Percentiles rank a stretch among this genome's conserved stretches.
Evolutionary conservation across 2,329 filamentous ascomycete species (phyloP).

Genomic region (Verticillium klebahnii): DNA sequence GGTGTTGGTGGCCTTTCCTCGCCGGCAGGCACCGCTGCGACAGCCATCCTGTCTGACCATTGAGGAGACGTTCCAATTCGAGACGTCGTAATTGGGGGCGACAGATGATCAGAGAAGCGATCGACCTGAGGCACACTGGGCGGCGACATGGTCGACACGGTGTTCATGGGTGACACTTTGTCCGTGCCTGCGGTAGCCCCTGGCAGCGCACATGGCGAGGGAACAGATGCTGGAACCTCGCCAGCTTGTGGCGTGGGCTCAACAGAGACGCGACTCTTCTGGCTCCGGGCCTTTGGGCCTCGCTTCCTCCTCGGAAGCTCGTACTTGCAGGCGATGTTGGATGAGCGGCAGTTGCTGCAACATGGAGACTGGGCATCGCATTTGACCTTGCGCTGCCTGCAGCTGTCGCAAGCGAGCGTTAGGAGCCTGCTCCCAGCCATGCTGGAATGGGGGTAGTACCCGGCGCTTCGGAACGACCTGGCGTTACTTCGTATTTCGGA

Average conservation of each 20-base stretch:
- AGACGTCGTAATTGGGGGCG: not conserved
- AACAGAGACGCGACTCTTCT: not conserved
- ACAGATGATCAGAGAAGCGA: not conserved
- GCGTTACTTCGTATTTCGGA: not conserved
- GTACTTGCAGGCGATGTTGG: not conserved
- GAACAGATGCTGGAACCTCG: not conserved
- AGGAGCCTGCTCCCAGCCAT: not conserved
- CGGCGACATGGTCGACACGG: not conserved
- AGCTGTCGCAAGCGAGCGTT: slow-evolving; percentile 7
- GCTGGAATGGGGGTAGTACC: not conserved
- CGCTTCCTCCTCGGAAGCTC: not conserved
- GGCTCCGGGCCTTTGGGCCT: not conserved
- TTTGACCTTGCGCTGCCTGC: slow-evolving; percentile 10
- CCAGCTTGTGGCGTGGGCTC: not conserved
- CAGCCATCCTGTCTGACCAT: not conserved
- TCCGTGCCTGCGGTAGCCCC: not conserved
- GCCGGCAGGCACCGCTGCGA: not conserved
- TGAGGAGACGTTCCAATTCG: not conserved
- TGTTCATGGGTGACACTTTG: not conserved
- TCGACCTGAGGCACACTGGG: not conserved
- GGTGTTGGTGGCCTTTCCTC: not conserved
- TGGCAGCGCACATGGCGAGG: not conserved
- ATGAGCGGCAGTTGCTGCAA: not conserved
- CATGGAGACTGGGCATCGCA: not conserved
- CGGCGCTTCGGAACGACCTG: not conserved